Base-by-base conservation (phyloP, 73 alveolate genomes). In the Tetrahymena malaccensis region DNA sequence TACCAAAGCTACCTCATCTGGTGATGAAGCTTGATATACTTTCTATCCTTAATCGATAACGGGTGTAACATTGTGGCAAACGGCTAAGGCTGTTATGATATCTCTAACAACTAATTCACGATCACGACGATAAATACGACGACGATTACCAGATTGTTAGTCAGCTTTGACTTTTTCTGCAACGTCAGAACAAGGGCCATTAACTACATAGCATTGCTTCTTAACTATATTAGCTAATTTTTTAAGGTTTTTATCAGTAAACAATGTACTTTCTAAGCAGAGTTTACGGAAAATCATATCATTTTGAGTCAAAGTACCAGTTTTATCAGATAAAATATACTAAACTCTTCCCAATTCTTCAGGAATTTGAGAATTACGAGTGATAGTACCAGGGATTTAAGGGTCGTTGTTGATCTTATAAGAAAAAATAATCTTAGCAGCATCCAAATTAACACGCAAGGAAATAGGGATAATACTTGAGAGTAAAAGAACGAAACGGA, bases 41-140 rank as follows among this genome's bases (percentile, higher is more conserved):
- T 94, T 95, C 35, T 85, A 15, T 27, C 98, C 94, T 97, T 98
- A 83, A 95, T 98, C 99, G 34, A 95, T 96, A 55, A 98, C 97
- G 17, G 99, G 99, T 0, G 99, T 98, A 4, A 98, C 99, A 96
- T 98, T 98, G 94, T 98, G 99, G 93, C 99, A 98, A 37, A 98
- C 95, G 8, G 98, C 96, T 37, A 98, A 96, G 5, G 99, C 99
- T 1, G 98, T 94, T 50, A 98, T 97, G 55, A 98, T 84, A 95
- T 98, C 99, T 94, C 99, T 96, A 19, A 98, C 98, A 4, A 98
- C 98, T 56, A 85, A 96, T 94, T 97, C 97, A 43, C 96, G 94
- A 56, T 97, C 96, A 96, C 99, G 96, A 96, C 97, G 96, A 93
- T 85, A 95, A 34, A 43, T 35, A 33, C 94, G 93, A 16, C 70